Conservation (phyloP, 768 basidiomycete species). For the Suillus brevipes region DNA sequence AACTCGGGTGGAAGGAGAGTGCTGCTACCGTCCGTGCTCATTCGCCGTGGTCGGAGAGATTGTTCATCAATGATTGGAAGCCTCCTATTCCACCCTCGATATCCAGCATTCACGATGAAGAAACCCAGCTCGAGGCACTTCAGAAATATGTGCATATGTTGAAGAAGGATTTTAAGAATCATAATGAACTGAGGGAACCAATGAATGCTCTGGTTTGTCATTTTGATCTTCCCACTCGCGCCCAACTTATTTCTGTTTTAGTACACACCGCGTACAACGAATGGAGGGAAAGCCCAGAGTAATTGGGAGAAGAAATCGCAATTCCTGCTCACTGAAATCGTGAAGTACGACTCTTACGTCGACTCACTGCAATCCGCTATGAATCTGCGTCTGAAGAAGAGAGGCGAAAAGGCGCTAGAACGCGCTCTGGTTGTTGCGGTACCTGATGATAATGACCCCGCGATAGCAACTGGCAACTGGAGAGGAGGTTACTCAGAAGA, state of each 20-base stretch:
- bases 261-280: slow-evolving; percentile 80
- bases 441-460: slow-evolving; percentile 33
- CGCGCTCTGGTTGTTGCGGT: slow-evolving; percentile 44
- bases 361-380: slow-evolving; percentile 86
- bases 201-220: slow-evolving; percentile 74
- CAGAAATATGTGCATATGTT: slow-evolving; percentile 76
- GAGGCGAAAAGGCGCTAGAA: slow-evolving; percentile 84
- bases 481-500: slow-evolving; percentile 44
- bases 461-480: slow-evolving; percentile 36
- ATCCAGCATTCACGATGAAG: slow-evolving; percentile 86
- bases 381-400: slow-evolving; percentile 80
- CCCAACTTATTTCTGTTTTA: slow-evolving; percentile 34
- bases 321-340: slow-evolving; percentile 86
- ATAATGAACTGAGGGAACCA: slow-evolving; percentile 80
- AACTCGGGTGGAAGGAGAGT: slow-evolving; percentile 72
- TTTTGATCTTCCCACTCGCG: slow-evolving; percentile 14
- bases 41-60: slow-evolving; percentile 78
- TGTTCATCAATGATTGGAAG: slow-evolving; percentile 91
- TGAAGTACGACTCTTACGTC: slow-evolving; percentile 95
- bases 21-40: slow-evolving; percentile 62
- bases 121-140: slow-evolving; percentile 87
- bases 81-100: slow-evolving; percentile 83
- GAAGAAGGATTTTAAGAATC: slow-evolving; percentile 76
- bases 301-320: slow-evolving; percentile 96
- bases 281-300: slow-evolving; percentile 70